Evolutionary conservation across 306 rosid species (phyloP).

Genomic region (Rosa chinensis): DNA sequence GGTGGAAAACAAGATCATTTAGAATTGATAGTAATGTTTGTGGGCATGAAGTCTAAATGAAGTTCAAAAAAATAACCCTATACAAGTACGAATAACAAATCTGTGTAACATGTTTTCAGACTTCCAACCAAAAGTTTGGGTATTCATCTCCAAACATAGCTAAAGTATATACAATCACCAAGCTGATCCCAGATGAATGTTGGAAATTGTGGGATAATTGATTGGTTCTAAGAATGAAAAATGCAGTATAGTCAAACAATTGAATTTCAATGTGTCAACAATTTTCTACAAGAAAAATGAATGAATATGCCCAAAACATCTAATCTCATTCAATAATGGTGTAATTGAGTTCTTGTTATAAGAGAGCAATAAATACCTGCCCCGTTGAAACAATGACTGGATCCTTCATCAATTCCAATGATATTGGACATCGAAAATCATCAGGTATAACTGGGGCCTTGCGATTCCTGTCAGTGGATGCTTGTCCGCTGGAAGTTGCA

Average conservation of each 20-base stretch:
- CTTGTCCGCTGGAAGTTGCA: constrained; percentile 49
- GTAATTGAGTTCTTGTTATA: constrained; percentile 11
- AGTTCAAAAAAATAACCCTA: constrained; percentile 9
- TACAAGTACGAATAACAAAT: constrained; percentile 12
- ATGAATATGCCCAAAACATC: constrained; percentile 6
- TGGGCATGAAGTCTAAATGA: constrained; percentile 15
- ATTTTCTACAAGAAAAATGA: background rate
- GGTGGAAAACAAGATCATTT: constrained; percentile 28
- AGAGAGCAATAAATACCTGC: constrained; percentile 64
- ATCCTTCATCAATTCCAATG: constrained; percentile 92
- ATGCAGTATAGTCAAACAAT: background rate
- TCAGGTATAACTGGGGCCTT: constrained; percentile 64
- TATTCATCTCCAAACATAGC: constrained; percentile 6
- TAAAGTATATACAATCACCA: background rate
- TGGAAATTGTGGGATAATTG: background rate
- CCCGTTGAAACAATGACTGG: constrained; percentile 99
- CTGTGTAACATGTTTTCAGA: constrained; percentile 15
- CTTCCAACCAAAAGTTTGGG: constrained; percentile 5
- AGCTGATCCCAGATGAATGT: constrained; percentile 3
- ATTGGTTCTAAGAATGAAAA: background rate
- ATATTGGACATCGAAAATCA: constrained; percentile 96
- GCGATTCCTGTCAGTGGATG: constrained; percentile 48
- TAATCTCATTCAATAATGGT: background rate
- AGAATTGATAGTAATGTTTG: constrained; percentile 19
- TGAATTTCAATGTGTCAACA: constrained; percentile 23